Conservation (phyloP, 345 rosid species). For the Eucalyptus camaldulensis region DNA sequence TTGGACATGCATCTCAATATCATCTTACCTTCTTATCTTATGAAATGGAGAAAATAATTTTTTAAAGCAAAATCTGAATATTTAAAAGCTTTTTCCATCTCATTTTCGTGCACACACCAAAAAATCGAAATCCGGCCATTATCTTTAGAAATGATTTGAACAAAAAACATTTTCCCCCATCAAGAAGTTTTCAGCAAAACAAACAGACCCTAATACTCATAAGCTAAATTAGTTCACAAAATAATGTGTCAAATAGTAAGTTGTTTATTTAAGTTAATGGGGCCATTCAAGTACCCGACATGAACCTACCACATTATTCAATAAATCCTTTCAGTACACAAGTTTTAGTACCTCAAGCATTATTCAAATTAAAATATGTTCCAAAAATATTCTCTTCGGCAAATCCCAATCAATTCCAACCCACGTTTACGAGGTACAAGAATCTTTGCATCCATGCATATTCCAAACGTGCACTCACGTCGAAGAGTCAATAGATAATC, state of each 20-base stretch:
- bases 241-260: background rate
- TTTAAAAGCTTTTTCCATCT: background rate
- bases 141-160: background rate
- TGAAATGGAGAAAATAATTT: background rate
- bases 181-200: accelerated
- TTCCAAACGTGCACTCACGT: background rate
- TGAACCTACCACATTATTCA: background rate
- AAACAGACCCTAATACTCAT: background rate
- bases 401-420: background rate
- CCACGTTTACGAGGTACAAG: background rate
- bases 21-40: background rate
- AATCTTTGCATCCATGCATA: background rate
- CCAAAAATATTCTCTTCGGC: background rate
- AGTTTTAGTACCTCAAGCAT: background rate
- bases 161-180: background rate
- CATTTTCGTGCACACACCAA: background rate
- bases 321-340: background rate
- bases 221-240: background rate
- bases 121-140: accelerated
- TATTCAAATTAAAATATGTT: background rate
- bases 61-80: background rate
- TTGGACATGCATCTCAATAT: background rate
- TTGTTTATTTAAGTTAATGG: background rate
- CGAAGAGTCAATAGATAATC: background rate
- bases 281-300: background rate